Evolutionary conservation across 179 eudicot species (phyloP), one percentile per base, ranked within the genome.

Genomic region (Camellia oleifera): DNA sequence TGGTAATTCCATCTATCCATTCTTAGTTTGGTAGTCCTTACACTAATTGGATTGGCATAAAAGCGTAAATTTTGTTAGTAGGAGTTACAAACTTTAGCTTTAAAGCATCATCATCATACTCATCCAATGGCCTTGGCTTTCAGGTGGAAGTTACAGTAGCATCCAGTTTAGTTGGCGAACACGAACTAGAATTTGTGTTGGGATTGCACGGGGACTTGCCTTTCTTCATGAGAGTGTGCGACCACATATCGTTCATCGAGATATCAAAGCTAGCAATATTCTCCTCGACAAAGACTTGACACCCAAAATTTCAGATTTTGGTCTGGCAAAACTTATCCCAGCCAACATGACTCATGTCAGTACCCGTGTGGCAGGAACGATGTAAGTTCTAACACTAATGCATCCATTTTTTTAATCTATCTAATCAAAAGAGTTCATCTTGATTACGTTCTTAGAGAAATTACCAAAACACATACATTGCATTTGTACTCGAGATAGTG

Each of bases 221-320:
- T 91, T 78, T 85, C 93, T 91, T 46, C 94, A 91, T 48, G 90
- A 91, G 80, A 88, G 84, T 83, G 88, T 88, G 57, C 87, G 44
- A 18, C 94, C 94, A 7, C 87, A 74, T 80, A 90, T 91, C 73
- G 84, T 91, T 71, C 93, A 91, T 69, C 86, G 94, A 82, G 94
- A 91, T 81, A 91, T 91, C 73, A 91, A 91, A 86, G 94, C 94
- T 32, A 91, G 94, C 88, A 91, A 91, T 86, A 91, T 91, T 80
- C 85, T 91, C 80, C 90, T 91, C 5, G 94, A 91, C 82, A 84
- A 87, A 78, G 91, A 91, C 75, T 83, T 91, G 76, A 80, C 79
- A 7, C 90, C 95, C 46, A 90, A 84, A 83, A 91, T 90, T 52
- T 78, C 95, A n/a, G 95, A 91, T 84, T 91, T 91, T 86, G 93